Conservation (phyloP, 352 stramenopile species). For the Phytophthora crassamura region DNA sequence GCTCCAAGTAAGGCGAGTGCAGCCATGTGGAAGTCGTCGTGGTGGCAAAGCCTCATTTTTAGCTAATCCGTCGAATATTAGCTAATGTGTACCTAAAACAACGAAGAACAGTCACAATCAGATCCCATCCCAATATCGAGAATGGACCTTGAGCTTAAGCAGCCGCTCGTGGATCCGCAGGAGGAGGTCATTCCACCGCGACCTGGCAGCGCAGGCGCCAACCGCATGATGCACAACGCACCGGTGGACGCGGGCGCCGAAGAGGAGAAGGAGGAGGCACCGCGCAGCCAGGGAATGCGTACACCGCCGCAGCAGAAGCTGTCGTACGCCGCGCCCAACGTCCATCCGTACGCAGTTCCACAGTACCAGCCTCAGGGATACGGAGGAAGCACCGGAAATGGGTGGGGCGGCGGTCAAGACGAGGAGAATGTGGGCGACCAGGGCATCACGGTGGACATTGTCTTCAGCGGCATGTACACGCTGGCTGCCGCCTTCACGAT, state of each 20-base stretch:
- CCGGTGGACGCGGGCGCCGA: conserved; percentile 45
- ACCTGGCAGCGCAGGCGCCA: conserved; percentile 17
- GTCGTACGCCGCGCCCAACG: conserved; percentile 74
- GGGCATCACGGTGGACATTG: conserved; percentile 74
- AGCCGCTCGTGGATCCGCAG: conserved; percentile 60
- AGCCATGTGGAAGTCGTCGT: conserved; percentile 32
- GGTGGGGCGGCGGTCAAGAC: conserved; percentile 52
- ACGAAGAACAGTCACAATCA: conserved; percentile 41
- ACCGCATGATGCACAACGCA: conserved; percentile 28
- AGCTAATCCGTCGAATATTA: conserved; percentile 29
- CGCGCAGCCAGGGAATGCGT: conserved; percentile 9
- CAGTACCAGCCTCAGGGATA: conserved; percentile 79
- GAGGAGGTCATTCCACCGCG: conserved; percentile 13
- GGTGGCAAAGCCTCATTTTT: neutral
- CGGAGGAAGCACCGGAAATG: conserved; percentile 37
- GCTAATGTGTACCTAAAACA: conserved; percentile 31
- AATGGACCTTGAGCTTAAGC: conserved; percentile 84
- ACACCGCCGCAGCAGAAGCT: conserved; percentile 40
- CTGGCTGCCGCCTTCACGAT: conserved; percentile 81
- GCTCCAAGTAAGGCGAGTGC: conserved; percentile 12
- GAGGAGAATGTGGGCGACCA: conserved; percentile 51
- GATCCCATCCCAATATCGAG: conserved; percentile 18
- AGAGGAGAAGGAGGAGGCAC: conserved; percentile 66
- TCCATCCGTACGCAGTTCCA: conserved; percentile 82
- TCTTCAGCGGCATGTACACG: conserved; percentile 90